A percentile compares a stretch with the other conserved stretches of the same genome.
phyloP scores from a whole-genome alignment of 495 filamentous ascomycete genomes.

The Xylaria intraflava region DNA sequence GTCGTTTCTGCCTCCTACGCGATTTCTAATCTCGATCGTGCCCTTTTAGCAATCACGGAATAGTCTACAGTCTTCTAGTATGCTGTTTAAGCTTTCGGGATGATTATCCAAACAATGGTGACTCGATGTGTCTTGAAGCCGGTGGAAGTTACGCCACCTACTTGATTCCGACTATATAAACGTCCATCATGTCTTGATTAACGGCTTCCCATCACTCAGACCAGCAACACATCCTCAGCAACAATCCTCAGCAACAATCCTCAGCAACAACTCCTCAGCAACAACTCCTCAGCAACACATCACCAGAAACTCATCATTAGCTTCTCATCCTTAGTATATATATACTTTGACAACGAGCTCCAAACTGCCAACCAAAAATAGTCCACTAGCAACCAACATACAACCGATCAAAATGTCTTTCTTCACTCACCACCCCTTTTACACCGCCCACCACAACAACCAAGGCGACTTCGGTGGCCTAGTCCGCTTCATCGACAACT shows the following conservation, averaged over 20 bases:
- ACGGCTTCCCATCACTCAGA: conserved; percentile 8
- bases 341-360: background rate
- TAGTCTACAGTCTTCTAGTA: conserved; percentile 18
- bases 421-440: conserved; percentile 48
- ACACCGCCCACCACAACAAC: conserved; percentile 31
- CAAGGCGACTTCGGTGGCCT: conserved; percentile 52
- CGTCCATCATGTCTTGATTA: conserved; percentile 8
- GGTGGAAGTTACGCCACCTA: conserved; percentile 12
- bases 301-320: conserved; percentile 3
- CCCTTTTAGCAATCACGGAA: conserved; percentile 8
- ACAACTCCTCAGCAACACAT: conserved; percentile 1
- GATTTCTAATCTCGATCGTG: background rate
- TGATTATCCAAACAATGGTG: conserved; percentile 8
- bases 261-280: conserved; percentile 4
- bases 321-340: background rate
- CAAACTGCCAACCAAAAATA: background rate
- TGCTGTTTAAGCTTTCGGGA: conserved; percentile 5
- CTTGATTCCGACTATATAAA: conserved; percentile 21
- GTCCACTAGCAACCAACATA: conserved; percentile 1
- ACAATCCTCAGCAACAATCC: conserved; percentile 3
- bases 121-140: conserved; percentile 17
- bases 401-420: conserved; percentile 53
- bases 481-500: conserved; percentile 73
- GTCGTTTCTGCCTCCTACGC: background rate
- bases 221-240: conserved; percentile 12